Base-by-base conservation (phyloP, 805 yeast genomes). In the Pichia gijzeniarum region DNA sequence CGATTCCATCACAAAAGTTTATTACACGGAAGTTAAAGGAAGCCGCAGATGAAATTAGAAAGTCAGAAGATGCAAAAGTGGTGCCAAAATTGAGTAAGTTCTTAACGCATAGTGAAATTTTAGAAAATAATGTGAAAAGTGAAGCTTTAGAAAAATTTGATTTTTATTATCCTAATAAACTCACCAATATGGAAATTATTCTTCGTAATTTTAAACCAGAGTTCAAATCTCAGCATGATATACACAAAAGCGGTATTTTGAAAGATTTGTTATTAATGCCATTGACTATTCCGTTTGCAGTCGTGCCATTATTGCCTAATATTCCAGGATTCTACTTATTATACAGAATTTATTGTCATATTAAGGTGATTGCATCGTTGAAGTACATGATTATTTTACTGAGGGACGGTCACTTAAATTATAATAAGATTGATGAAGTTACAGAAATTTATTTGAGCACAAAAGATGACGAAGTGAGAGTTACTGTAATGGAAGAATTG, bases 251-350 rank as follows among this genome's bases (percentile, higher is more conserved):
- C 56, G 74, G 75, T 53, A 71, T 83, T 51, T 39, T 75, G 2
- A 52, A 69, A 33, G 77, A 84, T 52, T 71, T 76, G 1, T 48
- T 81, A 14, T 79, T 80, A 3, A 63, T 91, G 3, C 97, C 97
- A 2, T 51, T 90, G 38, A 79, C 95, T 0, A 54, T 87, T 3
- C 98, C 98, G 2, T 61, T 90, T 36, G 89, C 87, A 0, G 54
- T 88, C 36, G 58, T 91, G 0, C 98, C 98, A 0, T 71, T 90
- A n/a, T 61, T 89, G 3, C 98, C 98, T 18, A 90, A 90, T 56
- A 76, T 90, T 18, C 98, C 98, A 0, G 96, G 96, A 0, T 84
- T 91, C 58, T 91, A 88, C 57, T 64, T 90, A 36, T 71, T 84
- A 3, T 90, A 84, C 60, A 71, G 98, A 49, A 72, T 84, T 17